Evolutionary conservation across 208 protist genomes (phyloP).

Genomic region (Leishmania aethiopica): DNA sequence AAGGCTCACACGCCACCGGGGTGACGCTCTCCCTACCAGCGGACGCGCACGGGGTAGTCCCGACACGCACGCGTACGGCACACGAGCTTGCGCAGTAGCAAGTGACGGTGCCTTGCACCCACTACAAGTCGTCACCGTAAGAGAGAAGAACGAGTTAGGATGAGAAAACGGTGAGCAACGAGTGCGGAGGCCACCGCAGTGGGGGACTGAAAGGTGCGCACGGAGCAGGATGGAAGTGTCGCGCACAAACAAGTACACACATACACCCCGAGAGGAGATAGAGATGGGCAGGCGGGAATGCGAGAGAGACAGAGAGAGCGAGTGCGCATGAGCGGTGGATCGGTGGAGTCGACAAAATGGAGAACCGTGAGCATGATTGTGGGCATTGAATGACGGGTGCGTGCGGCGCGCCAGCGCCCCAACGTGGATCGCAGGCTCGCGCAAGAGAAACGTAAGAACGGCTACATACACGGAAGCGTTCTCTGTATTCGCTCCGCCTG

Average conservation of each 20-base stretch:
- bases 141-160: background rate
- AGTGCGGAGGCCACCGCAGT: background rate
- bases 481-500: background rate
- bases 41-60: background rate
- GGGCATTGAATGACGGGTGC: background rate
- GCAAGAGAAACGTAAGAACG: background rate
- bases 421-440: background rate
- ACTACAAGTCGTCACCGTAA: background rate
- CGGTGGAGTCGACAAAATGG: background rate
- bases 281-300: background rate
- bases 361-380: background rate
- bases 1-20: background rate
- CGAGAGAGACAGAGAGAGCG: too few relatives aligned
- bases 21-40: background rate
- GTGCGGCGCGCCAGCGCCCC: background rate
- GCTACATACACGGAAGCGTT: background rate
- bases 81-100: background rate
- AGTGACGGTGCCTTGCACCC: background rate
- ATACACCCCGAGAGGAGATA: background rate
- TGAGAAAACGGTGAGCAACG: background rate
- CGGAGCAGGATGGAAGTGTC: background rate
- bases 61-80: background rate
- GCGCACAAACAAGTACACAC: too few relatives aligned
- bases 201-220: background rate
- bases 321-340: background rate